A percentile compares a stretch with the other conserved stretches of the same genome.
Conservation (phyloP, 1,139 yeast species). For the Scheffersomyces illinoinensis region DNA sequence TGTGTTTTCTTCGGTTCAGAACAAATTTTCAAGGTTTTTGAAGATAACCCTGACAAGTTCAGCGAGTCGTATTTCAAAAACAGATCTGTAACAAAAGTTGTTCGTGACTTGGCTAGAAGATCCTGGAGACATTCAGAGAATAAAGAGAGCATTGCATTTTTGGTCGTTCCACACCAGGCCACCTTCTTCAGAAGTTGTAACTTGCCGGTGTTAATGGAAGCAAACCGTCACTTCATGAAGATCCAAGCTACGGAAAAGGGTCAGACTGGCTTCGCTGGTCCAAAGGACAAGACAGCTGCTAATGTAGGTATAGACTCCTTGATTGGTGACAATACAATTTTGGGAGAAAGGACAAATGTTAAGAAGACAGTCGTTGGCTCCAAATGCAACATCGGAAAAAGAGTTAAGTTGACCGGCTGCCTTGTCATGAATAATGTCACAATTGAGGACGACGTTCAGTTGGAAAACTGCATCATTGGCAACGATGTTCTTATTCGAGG, state of each 20-base stretch:
- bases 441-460: slow-evolving; percentile 77
- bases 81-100: slow-evolving; percentile 64
- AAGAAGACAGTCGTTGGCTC: slow-evolving; percentile 78
- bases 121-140: slow-evolving; percentile 78
- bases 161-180: slow-evolving; percentile 63
- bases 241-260: slow-evolving; percentile 41
- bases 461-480: slow-evolving; percentile 92
- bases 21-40: slow-evolving; percentile 44
- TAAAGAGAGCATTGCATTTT: slow-evolving; percentile 64
- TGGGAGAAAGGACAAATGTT: slow-evolving; percentile 81
- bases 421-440: slow-evolving; percentile 70
- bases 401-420: slow-evolving; percentile 87
- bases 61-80: slow-evolving; percentile 38
- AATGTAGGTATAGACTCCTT: slow-evolving; percentile 86
- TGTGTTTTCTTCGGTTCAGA: slow-evolving; percentile 75
- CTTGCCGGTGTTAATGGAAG: slow-evolving; percentile 82
- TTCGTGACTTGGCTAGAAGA: slow-evolving; percentile 85
- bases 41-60: slow-evolving; percentile 30
- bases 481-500: slow-evolving; percentile 57
- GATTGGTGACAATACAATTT: slow-evolving; percentile 57
- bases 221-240: slow-evolving; percentile 79
- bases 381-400: slow-evolving; percentile 76
- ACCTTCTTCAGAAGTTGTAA: slow-evolving; percentile 77
- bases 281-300: slow-evolving; percentile 64
- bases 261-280: slow-evolving; percentile 32